phyloP scores from a whole-genome alignment of 2,329 filamentous ascomycete species.

The Colletotrichum neosansevieriae region DNA sequence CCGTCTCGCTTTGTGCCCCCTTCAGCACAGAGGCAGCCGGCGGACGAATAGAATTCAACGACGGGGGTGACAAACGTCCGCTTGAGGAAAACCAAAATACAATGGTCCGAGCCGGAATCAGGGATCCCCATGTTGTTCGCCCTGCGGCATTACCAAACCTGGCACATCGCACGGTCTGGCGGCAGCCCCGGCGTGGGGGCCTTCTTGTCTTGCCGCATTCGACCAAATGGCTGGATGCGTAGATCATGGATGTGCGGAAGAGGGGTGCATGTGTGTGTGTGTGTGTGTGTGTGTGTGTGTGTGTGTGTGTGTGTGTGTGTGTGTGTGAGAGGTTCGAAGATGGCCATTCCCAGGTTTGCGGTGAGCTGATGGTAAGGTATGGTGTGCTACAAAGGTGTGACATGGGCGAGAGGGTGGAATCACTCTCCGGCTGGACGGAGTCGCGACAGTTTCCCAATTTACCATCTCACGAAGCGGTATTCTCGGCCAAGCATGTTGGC shows the following conservation, averaged over 20 bases:
- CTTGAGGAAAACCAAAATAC: not conserved
- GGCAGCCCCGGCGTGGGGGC: slow-evolving; percentile 25
- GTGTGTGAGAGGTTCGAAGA: not conserved
- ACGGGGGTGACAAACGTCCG: not conserved
- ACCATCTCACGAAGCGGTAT: not conserved
- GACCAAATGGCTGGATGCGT: slow-evolving; percentile 18
- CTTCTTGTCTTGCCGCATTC: slow-evolving; percentile 9
- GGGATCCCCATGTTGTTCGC: slow-evolving; percentile 19
- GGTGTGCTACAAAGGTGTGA: not conserved
- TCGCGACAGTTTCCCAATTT: not conserved
- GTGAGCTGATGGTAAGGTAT: not conserved
- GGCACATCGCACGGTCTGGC: slow-evolving; percentile 21
- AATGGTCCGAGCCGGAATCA: not conserved
- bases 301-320: too few relatives aligned
- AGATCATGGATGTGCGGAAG: not conserved
- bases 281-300: too few relatives aligned
- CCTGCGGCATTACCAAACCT: slow-evolving; percentile 29
- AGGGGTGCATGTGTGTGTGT: slow-evolving; percentile 2
- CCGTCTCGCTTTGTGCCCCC: not conserved
- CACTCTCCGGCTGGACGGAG: not conserved
- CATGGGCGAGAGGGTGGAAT: not conserved
- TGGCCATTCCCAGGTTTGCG: not conserved
- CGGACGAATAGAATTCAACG: slow-evolving; percentile 2
- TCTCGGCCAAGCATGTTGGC: too few relatives aligned
- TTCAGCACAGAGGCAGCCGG: not conserved